Evolutionary conservation across 2,329 filamentous ascomycete species (phyloP).

Genomic region (Verticillium albo-atrum): DNA sequence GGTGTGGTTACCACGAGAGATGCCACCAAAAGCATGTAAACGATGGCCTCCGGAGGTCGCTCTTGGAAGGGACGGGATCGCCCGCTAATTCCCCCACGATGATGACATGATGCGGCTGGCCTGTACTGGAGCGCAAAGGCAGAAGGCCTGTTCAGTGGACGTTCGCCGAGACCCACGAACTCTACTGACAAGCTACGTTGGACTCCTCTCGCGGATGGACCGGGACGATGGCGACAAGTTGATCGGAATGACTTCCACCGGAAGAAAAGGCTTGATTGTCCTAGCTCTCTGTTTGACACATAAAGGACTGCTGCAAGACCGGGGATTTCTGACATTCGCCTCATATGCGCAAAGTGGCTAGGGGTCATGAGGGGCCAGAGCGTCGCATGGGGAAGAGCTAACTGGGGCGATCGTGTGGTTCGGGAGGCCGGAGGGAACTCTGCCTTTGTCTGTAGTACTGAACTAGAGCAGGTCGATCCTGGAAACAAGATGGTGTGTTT

Average conservation of each 20-base stretch:
- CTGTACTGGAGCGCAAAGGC: background rate
- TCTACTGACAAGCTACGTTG: background rate
- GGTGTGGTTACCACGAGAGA: background rate
- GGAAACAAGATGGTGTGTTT: background rate
- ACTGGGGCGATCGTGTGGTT: background rate
- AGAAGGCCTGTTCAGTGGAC: background rate
- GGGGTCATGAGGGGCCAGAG: background rate
- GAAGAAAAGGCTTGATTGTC: background rate
- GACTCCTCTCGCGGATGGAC: too few relatives aligned
- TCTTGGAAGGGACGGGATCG: background rate
- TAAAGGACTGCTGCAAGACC: background rate
- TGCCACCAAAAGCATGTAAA: background rate
- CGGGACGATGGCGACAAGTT: background rate
- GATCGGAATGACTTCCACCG: background rate
- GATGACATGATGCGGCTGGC: background rate
- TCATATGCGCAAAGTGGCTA: background rate
- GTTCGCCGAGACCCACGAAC: background rate
- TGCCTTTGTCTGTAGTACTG: background rate
- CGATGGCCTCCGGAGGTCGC: background rate
- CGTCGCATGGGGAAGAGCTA: background rate
- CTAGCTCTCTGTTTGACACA: background rate
- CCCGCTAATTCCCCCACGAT: background rate
- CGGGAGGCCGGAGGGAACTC: background rate
- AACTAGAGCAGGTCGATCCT: background rate
- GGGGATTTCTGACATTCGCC: background rate